Conservation (phyloP, 345 rosid genomes). For the Aquilaria sinensis region DNA sequence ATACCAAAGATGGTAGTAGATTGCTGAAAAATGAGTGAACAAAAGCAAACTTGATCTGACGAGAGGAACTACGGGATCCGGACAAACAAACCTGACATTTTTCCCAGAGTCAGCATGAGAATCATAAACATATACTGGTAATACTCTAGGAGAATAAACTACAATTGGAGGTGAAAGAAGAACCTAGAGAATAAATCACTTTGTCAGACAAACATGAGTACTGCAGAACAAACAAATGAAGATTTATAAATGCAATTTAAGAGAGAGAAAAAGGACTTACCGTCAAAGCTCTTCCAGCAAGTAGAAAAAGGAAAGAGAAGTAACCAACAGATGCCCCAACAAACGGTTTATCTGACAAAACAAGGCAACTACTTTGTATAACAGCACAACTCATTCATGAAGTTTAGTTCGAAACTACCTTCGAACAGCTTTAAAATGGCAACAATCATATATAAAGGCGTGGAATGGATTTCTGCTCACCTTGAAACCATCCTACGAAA, state of each 20-base stretch:
- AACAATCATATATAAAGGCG: constrained; percentile 2
- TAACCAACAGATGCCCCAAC: constrained; percentile 99
- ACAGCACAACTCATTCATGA: constrained; percentile 1
- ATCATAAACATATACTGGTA: constrained; percentile 97
- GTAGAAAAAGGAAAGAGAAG: constrained; percentile 83
- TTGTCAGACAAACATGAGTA: constrained; percentile 10
- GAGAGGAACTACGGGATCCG: constrained; percentile 10
- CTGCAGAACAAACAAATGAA: constrained; percentile 3
- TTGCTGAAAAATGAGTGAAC: constrained; percentile 10
- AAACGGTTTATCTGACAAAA: constrained; percentile 74
- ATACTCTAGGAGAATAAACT: constrained; percentile 95
- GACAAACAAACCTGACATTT: constrained; percentile 94
- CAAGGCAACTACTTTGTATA: constrained; percentile 8
- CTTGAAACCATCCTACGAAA: constrained; percentile 85
- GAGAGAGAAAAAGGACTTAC: constrained; percentile 36
- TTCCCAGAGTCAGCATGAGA: constrained; percentile 98
- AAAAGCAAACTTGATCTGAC: constrained; percentile 8
- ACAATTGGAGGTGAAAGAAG: constrained; percentile 99
- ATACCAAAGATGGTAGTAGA: constrained; percentile 13
- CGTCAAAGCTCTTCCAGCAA: constrained; percentile 96
- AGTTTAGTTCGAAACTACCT: neutral
- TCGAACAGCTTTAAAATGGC: no score
- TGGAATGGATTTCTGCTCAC: constrained; percentile 27
- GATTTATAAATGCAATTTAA: constrained; percentile 7
- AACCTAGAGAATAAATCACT: constrained; percentile 43